A percentile compares a stretch with the other conserved stretches of the same genome.
These are phyloP conservation scores for Eimeria sp. DNA, from an alignment of 169 alveolate genomes.

Conservation along the genomic window DNA sequence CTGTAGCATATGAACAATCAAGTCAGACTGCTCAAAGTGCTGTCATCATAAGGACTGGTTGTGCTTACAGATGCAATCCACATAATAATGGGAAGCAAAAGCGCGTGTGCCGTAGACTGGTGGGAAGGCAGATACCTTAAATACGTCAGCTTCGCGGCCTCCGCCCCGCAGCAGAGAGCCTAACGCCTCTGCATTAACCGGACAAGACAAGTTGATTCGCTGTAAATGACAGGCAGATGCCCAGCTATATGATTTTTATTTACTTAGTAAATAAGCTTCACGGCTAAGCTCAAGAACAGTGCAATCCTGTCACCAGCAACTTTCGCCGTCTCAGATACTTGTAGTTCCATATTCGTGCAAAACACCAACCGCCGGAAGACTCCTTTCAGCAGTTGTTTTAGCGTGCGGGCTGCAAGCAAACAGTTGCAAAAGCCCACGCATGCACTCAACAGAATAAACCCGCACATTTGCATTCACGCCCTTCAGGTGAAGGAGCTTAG, in stretches of 20 bases:
- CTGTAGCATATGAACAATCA: not conserved
- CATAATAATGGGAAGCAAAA: not conserved
- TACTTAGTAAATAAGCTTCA: not conserved
- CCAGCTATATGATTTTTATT: not conserved
- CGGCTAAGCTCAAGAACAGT: not conserved
- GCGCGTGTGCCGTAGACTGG: not conserved
- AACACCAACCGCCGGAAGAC: constrained; percentile 71
- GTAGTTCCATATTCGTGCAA: constrained; percentile 51
- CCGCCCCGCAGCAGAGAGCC: not conserved
- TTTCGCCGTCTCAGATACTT: constrained; percentile 34
- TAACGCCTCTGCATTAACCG: constrained; percentile 3
- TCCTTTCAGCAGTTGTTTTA: constrained; percentile 76
- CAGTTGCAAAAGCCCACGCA: not conserved
- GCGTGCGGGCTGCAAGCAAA: constrained; percentile 71
- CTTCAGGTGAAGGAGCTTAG: not conserved
- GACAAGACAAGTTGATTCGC: not conserved
- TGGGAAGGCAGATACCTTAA: not conserved
- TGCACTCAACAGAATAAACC: not conserved
- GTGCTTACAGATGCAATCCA: not conserved
- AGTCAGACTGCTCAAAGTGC: not conserved
- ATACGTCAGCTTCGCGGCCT: constrained; percentile 2
- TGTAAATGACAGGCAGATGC: not conserved
- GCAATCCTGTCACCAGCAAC: constrained; percentile 21
- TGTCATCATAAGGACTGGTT: not conserved
- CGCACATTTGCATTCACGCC: not conserved